Conservation (phyloP, 768 basidiomycete genomes). For the Pholiota conissans region DNA sequence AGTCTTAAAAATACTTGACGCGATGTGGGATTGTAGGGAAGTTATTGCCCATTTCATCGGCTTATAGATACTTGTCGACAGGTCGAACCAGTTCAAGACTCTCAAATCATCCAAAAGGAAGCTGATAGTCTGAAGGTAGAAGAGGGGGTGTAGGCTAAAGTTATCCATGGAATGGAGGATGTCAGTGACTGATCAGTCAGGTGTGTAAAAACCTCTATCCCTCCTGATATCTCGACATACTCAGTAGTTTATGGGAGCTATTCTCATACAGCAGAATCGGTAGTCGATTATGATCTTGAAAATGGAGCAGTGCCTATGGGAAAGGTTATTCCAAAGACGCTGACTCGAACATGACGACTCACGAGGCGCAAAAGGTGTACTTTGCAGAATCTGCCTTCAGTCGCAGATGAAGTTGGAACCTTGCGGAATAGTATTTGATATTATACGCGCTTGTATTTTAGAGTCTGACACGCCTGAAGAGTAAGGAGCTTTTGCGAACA, state of each 20-base stretch:
- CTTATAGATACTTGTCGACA: background rate
- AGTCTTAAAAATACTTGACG: background rate
- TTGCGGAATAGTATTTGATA: too few species aligned
- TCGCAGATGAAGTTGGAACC: too few species aligned
- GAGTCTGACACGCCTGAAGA: too few species aligned
- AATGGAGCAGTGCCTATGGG: too few species aligned
- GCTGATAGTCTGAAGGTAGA: background rate
- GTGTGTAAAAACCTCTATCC: too few species aligned
- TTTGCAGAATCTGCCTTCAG: background rate
- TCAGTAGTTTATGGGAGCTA: too few species aligned
- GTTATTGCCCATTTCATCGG: background rate
- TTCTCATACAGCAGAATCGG: too few species aligned
- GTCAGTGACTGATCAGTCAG: background rate
- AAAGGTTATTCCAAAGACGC: too few species aligned
- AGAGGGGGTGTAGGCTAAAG: background rate
- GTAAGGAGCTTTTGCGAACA: too few species aligned
- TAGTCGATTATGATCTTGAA: too few species aligned
- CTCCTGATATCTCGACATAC: background rate
- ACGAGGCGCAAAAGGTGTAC: background rate
- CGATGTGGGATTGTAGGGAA: background rate
- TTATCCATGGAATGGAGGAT: background rate
- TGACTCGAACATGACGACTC: too few species aligned
- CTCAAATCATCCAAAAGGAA: background rate
- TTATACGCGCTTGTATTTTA: too few species aligned
- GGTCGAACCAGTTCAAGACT: background rate